Evolutionary conservation across 2,329 filamentous ascomycete species (phyloP).

Genomic region (Aureobasidium pullulans): DNA sequence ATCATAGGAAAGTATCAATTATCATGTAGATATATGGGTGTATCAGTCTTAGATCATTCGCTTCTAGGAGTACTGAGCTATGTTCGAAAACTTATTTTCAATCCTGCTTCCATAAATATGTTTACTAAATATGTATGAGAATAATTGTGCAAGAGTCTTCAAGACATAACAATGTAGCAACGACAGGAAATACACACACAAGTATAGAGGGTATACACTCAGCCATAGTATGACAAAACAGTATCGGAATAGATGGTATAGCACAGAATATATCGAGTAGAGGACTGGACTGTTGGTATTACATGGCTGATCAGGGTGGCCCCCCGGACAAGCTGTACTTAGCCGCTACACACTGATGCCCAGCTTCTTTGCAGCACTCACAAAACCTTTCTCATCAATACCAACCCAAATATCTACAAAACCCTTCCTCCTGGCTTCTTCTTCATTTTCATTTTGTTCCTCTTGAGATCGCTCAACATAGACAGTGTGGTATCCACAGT

Average conservation of each 20-base stretch:
- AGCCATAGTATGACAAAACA: too few relatives aligned
- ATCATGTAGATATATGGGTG: background rate
- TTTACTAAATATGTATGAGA: background rate
- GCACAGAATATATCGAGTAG: background rate
- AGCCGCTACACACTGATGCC: slow-evolving; percentile 17
- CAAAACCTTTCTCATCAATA: slow-evolving; percentile 43
- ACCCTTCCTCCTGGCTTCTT: slow-evolving; percentile 45
- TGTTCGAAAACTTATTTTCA: background rate
- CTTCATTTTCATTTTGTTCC: slow-evolving; percentile 51
- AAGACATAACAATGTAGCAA: too few relatives aligned
- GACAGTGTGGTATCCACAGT: slow-evolving; percentile 59
- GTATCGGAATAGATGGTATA: background rate
- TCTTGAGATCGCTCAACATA: slow-evolving; percentile 65
- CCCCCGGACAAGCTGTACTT: background rate
- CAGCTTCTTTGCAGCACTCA: slow-evolving; percentile 35
- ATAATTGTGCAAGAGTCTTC: background rate
- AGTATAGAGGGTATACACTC: too few relatives aligned
- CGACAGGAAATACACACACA: too few relatives aligned
- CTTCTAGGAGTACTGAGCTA: background rate
- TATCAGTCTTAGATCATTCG: background rate
- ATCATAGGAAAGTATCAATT: too few relatives aligned
- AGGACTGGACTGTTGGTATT: too few relatives aligned
- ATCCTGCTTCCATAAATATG: background rate
- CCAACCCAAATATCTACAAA: slow-evolving; percentile 61
- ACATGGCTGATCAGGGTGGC: background rate